These are phyloP conservation scores for Dendrobium huoshanense DNA, from an alignment of 106 monocot species.

Conservation along the genomic window DNA sequence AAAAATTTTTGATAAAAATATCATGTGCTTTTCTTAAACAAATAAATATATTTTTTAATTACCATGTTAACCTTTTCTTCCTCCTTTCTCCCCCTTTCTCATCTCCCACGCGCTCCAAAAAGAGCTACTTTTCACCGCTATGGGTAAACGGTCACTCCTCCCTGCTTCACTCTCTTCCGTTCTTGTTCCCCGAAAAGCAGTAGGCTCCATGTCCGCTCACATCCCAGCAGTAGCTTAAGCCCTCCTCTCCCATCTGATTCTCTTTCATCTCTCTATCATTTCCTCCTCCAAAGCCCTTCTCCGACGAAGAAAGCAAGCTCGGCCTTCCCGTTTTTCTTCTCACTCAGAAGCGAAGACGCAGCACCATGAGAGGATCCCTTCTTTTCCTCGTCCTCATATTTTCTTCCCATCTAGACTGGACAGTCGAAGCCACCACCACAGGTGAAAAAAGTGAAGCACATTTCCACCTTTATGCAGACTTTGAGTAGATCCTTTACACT, in stretches of 20 bases:
- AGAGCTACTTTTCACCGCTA: background rate
- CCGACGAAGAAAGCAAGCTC: background rate
- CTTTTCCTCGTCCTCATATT: background rate
- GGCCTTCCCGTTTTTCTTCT: background rate
- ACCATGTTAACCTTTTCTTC: too few relatives aligned
- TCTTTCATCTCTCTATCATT: background rate
- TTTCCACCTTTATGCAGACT: background rate
- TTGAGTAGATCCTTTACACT: background rate
- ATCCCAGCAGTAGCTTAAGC: background rate
- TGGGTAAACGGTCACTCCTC: background rate
- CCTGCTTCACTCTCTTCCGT: background rate
- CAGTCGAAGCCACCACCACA: background rate
- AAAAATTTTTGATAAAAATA: too few relatives aligned
- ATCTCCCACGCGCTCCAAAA: too few relatives aligned
- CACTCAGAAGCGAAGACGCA: background rate
- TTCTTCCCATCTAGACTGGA: background rate
- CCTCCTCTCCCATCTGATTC: background rate
- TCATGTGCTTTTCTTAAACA: too few relatives aligned
- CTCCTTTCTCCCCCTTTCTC: too few relatives aligned
- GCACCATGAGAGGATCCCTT: slow-evolving; percentile 4
- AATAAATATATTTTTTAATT: too few relatives aligned
- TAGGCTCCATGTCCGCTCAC: background rate
- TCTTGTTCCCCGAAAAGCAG: background rate
- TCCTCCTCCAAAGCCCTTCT: background rate
- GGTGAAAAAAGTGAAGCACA: background rate